Evolutionary conservation across 495 filamentous ascomycete species (phyloP).

Genomic region (Aspergillus sclerotioniger): DNA sequence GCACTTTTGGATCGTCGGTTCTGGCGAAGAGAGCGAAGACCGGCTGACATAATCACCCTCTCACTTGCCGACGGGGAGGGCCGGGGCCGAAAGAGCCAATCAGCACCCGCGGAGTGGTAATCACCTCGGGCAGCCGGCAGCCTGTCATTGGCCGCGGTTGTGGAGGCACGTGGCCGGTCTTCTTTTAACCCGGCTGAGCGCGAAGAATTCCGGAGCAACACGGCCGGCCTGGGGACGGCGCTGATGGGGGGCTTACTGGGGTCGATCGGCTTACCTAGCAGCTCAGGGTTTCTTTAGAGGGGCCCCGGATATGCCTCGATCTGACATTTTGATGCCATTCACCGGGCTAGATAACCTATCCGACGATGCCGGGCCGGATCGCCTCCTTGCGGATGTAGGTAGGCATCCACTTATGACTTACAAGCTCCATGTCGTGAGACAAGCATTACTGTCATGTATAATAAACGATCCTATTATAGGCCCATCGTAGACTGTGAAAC

Average conservation of each 20-base stretch:
- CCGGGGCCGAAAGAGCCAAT: conserved; percentile 37
- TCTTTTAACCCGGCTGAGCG: conserved; percentile 26
- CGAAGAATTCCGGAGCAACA: conserved; percentile 21
- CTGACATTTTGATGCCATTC: no score
- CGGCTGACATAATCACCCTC: conserved; percentile 39
- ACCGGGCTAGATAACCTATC: no score
- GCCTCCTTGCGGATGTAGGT: no score
- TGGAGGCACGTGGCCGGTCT: conserved; percentile 32
- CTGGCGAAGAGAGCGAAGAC: conserved; percentile 20
- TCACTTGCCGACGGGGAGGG: conserved; percentile 40
- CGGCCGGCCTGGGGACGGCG: conserved; percentile 2
- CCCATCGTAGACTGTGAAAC: conserved; percentile 18
- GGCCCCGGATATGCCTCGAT: no score
- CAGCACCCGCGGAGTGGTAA: conserved; percentile 31
- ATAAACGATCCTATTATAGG: conserved; percentile 7
- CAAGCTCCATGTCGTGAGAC: no score
- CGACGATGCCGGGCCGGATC: no score
- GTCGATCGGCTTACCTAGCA: background rate
- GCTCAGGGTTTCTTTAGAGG: background rate
- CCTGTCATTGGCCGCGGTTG: conserved; percentile 28
- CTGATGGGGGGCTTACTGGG: background rate
- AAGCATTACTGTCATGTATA: background rate
- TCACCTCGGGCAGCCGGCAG: conserved; percentile 33
- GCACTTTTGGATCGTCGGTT: conserved; percentile 34
- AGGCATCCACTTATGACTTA: no score